Percentiles rank a stretch among this genome's conserved stretches.
phyloP scores from a whole-genome alignment of 768 basidiomycete genomes.

The Cystofilobasidium macerans region DNA sequence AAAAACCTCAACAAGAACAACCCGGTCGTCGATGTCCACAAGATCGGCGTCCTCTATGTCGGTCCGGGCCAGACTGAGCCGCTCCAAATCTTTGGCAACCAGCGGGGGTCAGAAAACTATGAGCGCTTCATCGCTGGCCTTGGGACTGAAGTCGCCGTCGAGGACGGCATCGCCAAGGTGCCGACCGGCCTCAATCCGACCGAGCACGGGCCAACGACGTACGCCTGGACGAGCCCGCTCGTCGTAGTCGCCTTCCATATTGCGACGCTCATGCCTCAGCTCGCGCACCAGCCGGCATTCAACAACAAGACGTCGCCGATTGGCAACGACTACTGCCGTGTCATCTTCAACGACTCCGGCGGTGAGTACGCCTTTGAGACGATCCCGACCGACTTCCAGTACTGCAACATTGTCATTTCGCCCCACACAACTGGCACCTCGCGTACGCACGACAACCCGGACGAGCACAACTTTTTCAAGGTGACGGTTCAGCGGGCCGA shows the following conservation, averaged over 20 bases:
- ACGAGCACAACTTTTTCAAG: slow-evolving; percentile 94
- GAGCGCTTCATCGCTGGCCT: slow-evolving; percentile 84
- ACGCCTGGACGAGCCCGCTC: slow-evolving; percentile 99
- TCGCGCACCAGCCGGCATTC: slow-evolving; percentile 35
- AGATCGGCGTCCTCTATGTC: slow-evolving; percentile 91
- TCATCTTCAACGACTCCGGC: slow-evolving; percentile 98
- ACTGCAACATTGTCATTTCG: slow-evolving; percentile 92
- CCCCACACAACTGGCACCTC: slow-evolving; percentile 46
- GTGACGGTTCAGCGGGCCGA: slow-evolving; percentile 75
- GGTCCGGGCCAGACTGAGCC: slow-evolving; percentile 81
- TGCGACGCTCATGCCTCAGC: slow-evolving; percentile 90
- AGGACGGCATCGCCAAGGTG: slow-evolving; percentile 71
- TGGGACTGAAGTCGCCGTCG: slow-evolving; percentile 73
- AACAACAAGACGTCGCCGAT: slow-evolving; percentile 89
- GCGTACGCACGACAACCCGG: slow-evolving; percentile 43
- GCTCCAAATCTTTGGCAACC: slow-evolving; percentile 73
- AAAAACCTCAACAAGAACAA: slow-evolving; percentile 64
- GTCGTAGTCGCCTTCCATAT: slow-evolving; percentile 90
- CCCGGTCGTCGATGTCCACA: slow-evolving; percentile 94
- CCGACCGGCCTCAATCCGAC: slow-evolving; percentile 86
- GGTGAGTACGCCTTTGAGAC: slow-evolving; percentile 75
- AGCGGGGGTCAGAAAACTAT: slow-evolving; percentile 87
- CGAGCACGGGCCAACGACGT: slow-evolving; percentile 89
- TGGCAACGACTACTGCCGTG: slow-evolving; percentile 90
- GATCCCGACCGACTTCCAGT: slow-evolving; percentile 83